These are phyloP conservation scores for Boletus smithii DNA, from an alignment of 1,284 basidiomycete genomes.

Conservation along the genomic window DNA sequence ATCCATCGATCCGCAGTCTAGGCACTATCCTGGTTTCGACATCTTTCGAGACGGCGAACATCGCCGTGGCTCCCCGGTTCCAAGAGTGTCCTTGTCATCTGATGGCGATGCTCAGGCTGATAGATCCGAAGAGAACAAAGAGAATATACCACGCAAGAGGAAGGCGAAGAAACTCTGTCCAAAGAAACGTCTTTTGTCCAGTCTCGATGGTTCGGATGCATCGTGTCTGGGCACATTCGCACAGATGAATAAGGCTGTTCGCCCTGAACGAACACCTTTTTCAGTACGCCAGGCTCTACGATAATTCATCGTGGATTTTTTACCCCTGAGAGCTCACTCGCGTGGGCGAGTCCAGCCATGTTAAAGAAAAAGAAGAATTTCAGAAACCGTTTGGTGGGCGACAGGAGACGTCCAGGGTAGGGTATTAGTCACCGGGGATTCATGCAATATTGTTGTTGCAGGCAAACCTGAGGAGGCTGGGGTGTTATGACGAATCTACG, in stretches of 20 bases:
- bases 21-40: constrained; percentile 71
- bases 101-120: constrained; percentile 21
- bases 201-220: constrained; percentile 17
- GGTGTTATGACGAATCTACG: constrained; percentile 16
- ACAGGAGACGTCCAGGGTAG: not conserved
- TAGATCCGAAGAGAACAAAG: constrained; percentile 44
- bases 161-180: constrained; percentile 39
- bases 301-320: constrained; percentile 7
- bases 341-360: not conserved
- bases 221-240: constrained; percentile 13
- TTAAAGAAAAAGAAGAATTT: not conserved
- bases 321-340: not conserved
- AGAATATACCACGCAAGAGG: constrained; percentile 49
- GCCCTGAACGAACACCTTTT: constrained; percentile 15
- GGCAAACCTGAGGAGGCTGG: not conserved
- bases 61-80: constrained; percentile 16
- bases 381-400: not conserved
- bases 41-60: constrained; percentile 54
- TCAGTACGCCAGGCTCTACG: constrained; percentile 21
- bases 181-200: constrained; percentile 22
- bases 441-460: constrained; percentile 5
- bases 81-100: constrained; percentile 5
- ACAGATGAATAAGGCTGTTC: constrained; percentile 14
- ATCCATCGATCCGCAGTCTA: constrained; percentile 51
- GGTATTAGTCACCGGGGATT: not conserved